Evolutionary conservation across 352 stramenopile species (phyloP).

Genomic region (Aphanomyces euteiches): DNA sequence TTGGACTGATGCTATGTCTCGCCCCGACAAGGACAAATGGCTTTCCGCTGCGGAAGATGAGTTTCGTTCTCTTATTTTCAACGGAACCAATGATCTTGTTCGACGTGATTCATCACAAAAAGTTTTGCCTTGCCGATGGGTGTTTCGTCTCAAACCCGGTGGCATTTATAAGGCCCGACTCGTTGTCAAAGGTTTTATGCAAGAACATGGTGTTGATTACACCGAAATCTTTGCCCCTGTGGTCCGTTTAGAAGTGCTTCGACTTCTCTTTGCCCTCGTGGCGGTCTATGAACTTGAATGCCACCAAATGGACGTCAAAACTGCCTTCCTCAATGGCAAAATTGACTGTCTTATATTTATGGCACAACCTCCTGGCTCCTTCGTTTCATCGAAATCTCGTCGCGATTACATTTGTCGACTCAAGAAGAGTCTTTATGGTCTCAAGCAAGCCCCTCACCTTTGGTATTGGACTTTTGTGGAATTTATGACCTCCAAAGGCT

Average conservation of each 20-base stretch:
- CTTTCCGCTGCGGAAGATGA: not conserved
- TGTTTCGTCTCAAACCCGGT: conserved; percentile 1
- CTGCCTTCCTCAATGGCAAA: not conserved
- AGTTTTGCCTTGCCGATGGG: not conserved
- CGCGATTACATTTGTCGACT: not conserved
- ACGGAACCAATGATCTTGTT: not conserved
- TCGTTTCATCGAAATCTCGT: not conserved
- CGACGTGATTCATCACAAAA: not conserved
- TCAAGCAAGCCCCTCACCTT: not conserved
- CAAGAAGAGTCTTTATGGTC: not conserved
- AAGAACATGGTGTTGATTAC: not conserved
- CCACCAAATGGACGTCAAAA: conserved; percentile 4
- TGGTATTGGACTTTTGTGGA: conserved; percentile 1
- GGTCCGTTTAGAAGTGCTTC: not conserved
- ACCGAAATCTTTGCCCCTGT: not conserved
- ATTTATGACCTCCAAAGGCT: not conserved
- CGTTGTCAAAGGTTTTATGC: not conserved
- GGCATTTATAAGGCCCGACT: not conserved
- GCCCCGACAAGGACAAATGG: not conserved
- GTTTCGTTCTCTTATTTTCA: not conserved
- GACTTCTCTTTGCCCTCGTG: not conserved
- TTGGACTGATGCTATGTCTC: not conserved
- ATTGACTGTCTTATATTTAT: not conserved
- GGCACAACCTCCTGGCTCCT: not conserved
- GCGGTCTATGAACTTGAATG: not conserved